Evolutionary conservation across 495 filamentous ascomycete genomes (phyloP).

Genomic region (Cercophora scortea): DNA sequence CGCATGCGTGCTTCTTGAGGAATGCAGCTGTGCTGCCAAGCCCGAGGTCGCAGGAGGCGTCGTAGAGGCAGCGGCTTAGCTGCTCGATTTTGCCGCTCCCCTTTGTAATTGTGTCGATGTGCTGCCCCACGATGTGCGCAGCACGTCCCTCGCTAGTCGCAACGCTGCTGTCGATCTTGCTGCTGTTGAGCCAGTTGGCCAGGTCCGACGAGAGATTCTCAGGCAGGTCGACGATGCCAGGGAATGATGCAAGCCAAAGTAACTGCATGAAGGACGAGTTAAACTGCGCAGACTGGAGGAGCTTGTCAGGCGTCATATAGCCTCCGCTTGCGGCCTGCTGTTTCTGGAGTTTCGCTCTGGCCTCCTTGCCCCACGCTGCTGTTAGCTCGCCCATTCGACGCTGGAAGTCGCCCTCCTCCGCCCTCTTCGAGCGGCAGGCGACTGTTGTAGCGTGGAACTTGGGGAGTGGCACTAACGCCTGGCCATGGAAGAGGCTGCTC

Average conservation of each 20-base stretch:
- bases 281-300: neutral
- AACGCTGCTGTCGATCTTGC: neutral
- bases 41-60: neutral
- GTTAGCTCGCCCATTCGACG: no score
- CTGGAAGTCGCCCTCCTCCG: no score
- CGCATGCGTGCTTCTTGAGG: constrained; percentile 7
- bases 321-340: no score
- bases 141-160: neutral
- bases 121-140: neutral
- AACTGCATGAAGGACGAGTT: neutral
- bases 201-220: neutral
- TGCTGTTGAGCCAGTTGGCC: constrained; percentile 1
- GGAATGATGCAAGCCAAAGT: neutral
- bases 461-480: no score
- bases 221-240: constrained; percentile 1
- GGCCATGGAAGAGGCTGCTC: no score
- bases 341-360: no score
- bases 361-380: no score
- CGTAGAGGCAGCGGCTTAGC: constrained; percentile 3
- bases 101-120: constrained; percentile 1
- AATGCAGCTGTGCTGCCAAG: neutral
- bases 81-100: constrained; percentile 2
- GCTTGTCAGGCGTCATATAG: no score
- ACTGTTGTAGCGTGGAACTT: no score
- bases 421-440: no score